Base-by-base conservation (phyloP, 2,329 filamentous ascomycete genomes). In the Dactylellina parvicollis region DNA sequence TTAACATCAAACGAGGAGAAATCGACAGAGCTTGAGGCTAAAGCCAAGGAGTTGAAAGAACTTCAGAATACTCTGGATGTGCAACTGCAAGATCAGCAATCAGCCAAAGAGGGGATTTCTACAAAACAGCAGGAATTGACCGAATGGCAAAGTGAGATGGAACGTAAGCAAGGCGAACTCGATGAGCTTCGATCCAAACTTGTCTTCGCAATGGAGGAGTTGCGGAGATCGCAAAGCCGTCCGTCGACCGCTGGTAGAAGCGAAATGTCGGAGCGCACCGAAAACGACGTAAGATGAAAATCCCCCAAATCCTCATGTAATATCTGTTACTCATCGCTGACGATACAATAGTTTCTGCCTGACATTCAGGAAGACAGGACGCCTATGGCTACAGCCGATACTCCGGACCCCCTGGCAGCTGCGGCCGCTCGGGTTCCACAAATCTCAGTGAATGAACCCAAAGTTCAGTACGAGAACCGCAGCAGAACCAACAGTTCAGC, bases 211-310 rank as follows among this genome's bases (percentile, higher is more conserved):
- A 65, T 72, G 67, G 67, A 72, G 26, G 67, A 72, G 24, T 9
- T 65, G 4, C 42, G 46, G n/a, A 65, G 64, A 36, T 28, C 60
- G 12, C 50, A 64, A 14, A 72, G 67, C 22, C 67, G 67, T 24
- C 67, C 67, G n/a, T 72, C 67, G 14, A 72, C 67, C 16, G 42
- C 67, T 24, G 30, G 67, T 10, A 44, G 47, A n/a, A 72, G 59
- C 26, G 67, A 65, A 38, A 26, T 18, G 36, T 50, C 59, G 28
- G 67, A 72, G 49, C 55, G 50, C 2, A 18, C 67, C n/a, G 26
- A 32, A 16, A 65, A 44, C 22, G 59, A 54, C 20, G 59, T 65
- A 64, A 65, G 67, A 46, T 22, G 1, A 28, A 22, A 24, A 9
- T 22, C 44, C 22, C 10, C 10, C 30, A 9, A 24, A 36, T 5